Conservation (phyloP, 352 stramenopile species). For the Saprolegnia parasitica region DNA sequence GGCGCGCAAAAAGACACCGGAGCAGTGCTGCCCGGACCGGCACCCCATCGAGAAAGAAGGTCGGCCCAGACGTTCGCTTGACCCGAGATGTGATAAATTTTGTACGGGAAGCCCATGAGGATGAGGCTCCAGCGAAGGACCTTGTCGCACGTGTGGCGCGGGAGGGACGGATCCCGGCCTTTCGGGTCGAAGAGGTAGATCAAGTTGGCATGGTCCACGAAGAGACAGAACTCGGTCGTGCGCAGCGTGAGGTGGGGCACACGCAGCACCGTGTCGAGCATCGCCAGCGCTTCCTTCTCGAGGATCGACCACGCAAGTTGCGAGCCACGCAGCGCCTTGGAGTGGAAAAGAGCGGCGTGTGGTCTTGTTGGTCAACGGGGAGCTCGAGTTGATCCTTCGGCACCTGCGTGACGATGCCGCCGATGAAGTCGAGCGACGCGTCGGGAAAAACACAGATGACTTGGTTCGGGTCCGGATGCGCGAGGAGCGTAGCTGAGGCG, state of each 20-base stretch:
- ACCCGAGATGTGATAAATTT: conserved; percentile 24
- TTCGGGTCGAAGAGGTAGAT: conserved; percentile 27
- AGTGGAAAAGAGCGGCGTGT: conserved; percentile 15
- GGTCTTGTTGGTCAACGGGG: conserved; percentile 6
- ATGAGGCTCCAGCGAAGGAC: conserved; percentile 20
- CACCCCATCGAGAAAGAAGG: conserved; percentile 28
- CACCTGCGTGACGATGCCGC: conserved; percentile 24
- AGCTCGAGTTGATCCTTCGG: not conserved
- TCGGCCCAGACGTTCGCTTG: conserved; percentile 29
- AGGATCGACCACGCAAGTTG: conserved; percentile 16
- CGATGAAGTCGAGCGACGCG: not conserved
- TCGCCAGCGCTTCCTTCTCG: conserved; percentile 22
- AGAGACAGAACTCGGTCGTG: conserved; percentile 19
- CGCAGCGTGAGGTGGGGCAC: not conserved
- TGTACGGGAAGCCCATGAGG: conserved; percentile 29
- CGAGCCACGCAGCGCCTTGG: not conserved
- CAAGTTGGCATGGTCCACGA: conserved; percentile 21
- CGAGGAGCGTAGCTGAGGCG: not conserved
- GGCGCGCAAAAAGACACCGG: not conserved
- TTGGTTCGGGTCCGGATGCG: not conserved
- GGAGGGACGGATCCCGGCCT: conserved; percentile 1
- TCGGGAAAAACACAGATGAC: conserved; percentile 22
- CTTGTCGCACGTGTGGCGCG: conserved; percentile 19
- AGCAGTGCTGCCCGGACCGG: not conserved
- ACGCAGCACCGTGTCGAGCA: conserved; percentile 3